phyloP scores from a whole-genome alignment of 257 asterid species.

The Pogostemon cablin region DNA sequence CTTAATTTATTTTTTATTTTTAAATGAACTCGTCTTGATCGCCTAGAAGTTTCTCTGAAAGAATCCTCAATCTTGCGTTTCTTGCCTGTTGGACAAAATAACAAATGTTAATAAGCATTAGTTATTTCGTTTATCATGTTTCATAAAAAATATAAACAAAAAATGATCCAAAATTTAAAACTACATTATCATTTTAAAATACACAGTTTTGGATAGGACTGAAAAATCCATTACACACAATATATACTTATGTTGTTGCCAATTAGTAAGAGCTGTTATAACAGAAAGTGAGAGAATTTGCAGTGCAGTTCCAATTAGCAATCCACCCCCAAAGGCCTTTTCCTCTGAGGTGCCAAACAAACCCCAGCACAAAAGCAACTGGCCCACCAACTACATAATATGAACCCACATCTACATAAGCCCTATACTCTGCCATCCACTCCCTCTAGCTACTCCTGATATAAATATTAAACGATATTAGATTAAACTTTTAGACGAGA shows the following conservation, averaged over 20 bases:
- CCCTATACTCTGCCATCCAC: constrained; percentile 4
- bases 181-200: too few relatives aligned
- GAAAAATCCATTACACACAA: too few relatives aligned
- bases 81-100: not conserved
- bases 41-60: not conserved
- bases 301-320: not conserved
- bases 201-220: too few relatives aligned
- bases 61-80: not conserved
- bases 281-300: constrained; percentile 2
- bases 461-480: too few relatives aligned
- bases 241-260: not conserved
- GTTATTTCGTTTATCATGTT: too few relatives aligned
- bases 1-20: too few relatives aligned
- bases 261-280: constrained; percentile 7
- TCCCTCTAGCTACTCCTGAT: not conserved
- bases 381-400: not conserved
- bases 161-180: too few relatives aligned
- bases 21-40: not conserved
- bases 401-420: not conserved
- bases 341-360: constrained; percentile 7
- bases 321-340: not conserved
- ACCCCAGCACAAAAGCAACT: not conserved
- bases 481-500: too few relatives aligned
- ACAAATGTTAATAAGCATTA: not conserved
- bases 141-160: too few relatives aligned